Evolutionary conservation across 192 early-diverging fungal genomes (phyloP), one percentile per base, ranked within the genome.

Genomic region (Rhizophagus prolifer): DNA sequence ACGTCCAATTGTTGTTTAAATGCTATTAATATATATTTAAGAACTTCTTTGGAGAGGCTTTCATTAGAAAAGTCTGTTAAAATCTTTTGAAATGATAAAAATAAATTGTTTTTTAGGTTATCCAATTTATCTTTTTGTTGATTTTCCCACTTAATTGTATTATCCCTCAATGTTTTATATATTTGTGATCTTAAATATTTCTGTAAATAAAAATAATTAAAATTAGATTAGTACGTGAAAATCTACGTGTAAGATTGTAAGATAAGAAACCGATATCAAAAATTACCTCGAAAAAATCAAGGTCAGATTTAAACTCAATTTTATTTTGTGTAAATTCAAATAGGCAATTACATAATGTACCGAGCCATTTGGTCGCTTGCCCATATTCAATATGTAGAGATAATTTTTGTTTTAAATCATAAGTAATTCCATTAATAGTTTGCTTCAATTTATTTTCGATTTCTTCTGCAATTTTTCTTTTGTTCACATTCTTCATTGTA

Each of bases 1-100:
- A 3, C 19, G 0, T 9, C 9, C 10, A 68, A 19, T 21, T 21
- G 19, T 68, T 68, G 10, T 9, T 3, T 36, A n/a, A 68, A 28
- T 36, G 7, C 21, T 16, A 4, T 21, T 26, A 41, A n/a, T 19
- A 68, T 68, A 36, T 21, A 36, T 9, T 44, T 44, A 34, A 36
- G 9, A 9, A 68, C 14, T 28, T 68, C 34, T 5, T 36, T 36
- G 36, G 34, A 41, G 9, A 68, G 66, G 8, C 21, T 34, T 68
- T 68, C 21, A n/a, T n/a, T n/a, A 68, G 66, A 68, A 68, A 28
- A 30, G 10, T 63, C 62, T 28, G 28, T 63, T 30, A 63, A 63
- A 30, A 63, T 25, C 10, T 63, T 63, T 13, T 63, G 23, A 30
- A 63, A 63, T 28, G 62, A 28, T 25, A 19, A 63, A 28, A 14